Percentiles rank a stretch among this genome's conserved stretches.
These are phyloP conservation scores for Myxozyma lipomycoides DNA, from an alignment of 805 yeast species.

Conservation along the genomic window DNA sequence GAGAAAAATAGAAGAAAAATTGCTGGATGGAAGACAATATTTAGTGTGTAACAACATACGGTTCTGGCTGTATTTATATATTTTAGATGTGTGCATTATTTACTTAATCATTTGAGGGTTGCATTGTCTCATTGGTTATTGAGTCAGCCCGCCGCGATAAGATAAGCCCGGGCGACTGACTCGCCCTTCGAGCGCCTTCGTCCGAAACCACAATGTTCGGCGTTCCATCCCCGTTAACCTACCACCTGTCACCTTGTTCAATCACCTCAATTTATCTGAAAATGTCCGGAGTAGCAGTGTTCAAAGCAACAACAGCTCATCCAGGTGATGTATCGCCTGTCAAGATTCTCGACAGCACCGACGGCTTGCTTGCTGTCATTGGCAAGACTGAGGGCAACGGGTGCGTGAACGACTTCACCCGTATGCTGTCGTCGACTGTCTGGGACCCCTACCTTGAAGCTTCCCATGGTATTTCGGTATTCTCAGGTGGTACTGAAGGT, in stretches of 20 bases:
- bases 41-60: too few species aligned
- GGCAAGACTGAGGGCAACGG: constrained; percentile 29
- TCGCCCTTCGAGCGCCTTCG: too few species aligned
- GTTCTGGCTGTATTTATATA: too few species aligned
- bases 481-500: constrained; percentile 29
- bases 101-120: too few species aligned
- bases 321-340: constrained; percentile 26
- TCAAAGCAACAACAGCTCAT: constrained; percentile 23
- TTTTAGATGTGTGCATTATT: too few species aligned
- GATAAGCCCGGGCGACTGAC: too few species aligned
- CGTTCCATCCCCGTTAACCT: too few species aligned
- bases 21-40: constrained; percentile 19
- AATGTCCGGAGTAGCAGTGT: constrained; percentile 25
- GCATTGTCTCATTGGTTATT: too few species aligned
- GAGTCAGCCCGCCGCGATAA: too few species aligned
- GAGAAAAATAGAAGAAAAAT: constrained; percentile 5
- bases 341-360: constrained; percentile 12
- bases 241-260: too few species aligned
- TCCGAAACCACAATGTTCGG: too few species aligned
- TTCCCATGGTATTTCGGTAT: constrained; percentile 22
- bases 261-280: not conserved
- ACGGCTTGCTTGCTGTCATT: constrained; percentile 23
- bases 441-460: constrained; percentile 27
- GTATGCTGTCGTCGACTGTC: constrained; percentile 27
- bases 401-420: constrained; percentile 28